phyloP scores from a whole-genome alignment of 2,329 filamentous ascomycete genomes.

The Leptographium wingfieldii region DNA sequence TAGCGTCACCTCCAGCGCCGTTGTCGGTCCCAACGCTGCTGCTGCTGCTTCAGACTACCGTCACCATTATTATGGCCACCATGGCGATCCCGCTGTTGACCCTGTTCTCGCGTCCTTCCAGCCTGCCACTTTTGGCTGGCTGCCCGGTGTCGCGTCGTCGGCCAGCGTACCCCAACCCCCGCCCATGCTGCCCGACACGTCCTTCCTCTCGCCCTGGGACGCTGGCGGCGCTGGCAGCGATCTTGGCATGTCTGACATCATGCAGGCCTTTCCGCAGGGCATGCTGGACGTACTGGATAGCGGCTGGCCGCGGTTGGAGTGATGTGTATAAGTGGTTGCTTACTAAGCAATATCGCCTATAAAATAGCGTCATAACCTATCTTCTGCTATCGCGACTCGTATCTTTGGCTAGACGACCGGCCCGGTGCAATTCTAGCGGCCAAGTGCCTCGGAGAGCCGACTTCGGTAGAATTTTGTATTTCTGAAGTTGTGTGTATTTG shows the following conservation, averaged over 20 bases:
- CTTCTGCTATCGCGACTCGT: no score
- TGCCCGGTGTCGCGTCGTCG: not conserved
- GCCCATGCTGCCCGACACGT: not conserved
- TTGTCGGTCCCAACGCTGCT: not conserved
- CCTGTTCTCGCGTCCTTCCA: slow-evolving; percentile 1
- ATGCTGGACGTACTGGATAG: not conserved
- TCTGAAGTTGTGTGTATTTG: no score
- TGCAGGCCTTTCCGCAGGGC: slow-evolving; percentile 2
- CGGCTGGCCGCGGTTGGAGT: slow-evolving; percentile 1
- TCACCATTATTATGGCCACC: not conserved
- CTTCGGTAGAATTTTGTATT: no score
- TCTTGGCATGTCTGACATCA: not conserved
- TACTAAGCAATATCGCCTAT: no score
- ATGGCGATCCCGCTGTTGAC: not conserved
- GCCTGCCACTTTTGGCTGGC: slow-evolving; percentile 1
- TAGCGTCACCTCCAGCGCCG: not conserved
- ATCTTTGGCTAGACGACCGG: no score
- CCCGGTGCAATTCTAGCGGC: no score
- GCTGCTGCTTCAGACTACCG: not conserved
- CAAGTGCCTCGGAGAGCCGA: no score
- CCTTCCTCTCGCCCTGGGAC: not conserved
- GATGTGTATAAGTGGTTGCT: not conserved
- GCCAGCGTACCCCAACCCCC: not conserved
- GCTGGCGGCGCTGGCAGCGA: not conserved
- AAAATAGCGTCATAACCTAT: no score